Conservation (phyloP, 2,329 filamentous ascomycete genomes). For the Trichoderma brevicompactum region DNA sequence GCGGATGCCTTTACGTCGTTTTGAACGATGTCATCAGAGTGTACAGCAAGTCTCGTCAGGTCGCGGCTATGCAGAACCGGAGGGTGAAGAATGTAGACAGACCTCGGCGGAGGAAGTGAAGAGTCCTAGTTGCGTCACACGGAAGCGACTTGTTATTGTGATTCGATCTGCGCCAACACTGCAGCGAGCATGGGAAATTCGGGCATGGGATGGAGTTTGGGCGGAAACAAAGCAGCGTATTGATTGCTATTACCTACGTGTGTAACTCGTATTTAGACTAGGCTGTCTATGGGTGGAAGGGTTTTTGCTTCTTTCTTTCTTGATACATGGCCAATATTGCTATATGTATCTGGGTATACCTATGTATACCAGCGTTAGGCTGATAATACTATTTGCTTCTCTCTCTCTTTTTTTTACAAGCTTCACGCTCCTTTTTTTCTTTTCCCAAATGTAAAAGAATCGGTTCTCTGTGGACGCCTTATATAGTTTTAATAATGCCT, state of each 20-base stretch:
- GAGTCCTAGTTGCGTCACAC: neutral
- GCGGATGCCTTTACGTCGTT: slow-evolving; percentile 86
- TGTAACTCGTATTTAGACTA: neutral
- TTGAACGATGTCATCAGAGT: slow-evolving; percentile 70
- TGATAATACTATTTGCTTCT: too few relatives aligned
- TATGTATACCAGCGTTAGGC: too few relatives aligned
- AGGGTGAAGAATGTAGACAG: slow-evolving; percentile 58
- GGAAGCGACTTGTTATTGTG: slow-evolving; percentile 6
- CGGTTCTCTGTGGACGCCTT: too few relatives aligned
- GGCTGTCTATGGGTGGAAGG: neutral
- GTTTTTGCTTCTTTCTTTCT: too few relatives aligned
- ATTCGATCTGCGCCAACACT: slow-evolving; percentile 7
- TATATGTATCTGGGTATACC: too few relatives aligned
- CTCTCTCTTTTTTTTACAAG: too few relatives aligned
- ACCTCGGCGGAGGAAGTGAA: slow-evolving; percentile 33
- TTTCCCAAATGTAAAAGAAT: too few relatives aligned
- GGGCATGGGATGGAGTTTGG: slow-evolving; percentile 26
- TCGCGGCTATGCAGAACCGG: slow-evolving; percentile 59
- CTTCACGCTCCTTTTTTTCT: too few relatives aligned
- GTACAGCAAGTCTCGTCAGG: slow-evolving; percentile 67
- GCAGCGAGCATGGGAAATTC: slow-evolving; percentile 19
- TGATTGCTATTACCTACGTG: neutral
- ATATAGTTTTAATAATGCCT: too few relatives aligned
- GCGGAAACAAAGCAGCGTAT: neutral
- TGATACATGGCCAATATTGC: too few relatives aligned